Evolutionary conservation across 192 early-diverging fungal genomes (phyloP).

Genomic region (Coemansia reversa): DNA sequence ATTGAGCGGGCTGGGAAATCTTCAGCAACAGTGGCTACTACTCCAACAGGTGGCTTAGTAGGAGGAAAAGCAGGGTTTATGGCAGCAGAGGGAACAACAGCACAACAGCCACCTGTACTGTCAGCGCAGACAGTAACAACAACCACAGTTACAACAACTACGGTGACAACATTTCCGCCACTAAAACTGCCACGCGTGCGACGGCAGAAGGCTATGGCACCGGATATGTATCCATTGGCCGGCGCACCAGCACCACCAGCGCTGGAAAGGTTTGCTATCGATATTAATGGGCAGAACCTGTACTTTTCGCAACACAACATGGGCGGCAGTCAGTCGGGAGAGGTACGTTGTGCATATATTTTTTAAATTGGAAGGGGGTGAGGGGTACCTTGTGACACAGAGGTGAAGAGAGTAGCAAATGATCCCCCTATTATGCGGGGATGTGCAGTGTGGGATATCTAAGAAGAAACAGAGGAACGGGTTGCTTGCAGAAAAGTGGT

Average conservation of each 20-base stretch:
- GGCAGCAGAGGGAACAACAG: neutral
- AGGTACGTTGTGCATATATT: conserved; percentile 3
- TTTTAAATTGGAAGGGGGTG: neutral
- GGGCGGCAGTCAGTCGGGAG: conserved; percentile 13
- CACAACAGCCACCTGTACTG: conserved; percentile 47
- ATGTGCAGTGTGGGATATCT: too few species aligned
- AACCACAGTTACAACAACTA: conserved; percentile 76
- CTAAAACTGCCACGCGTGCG: conserved; percentile 62
- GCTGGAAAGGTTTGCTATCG: conserved; percentile 77
- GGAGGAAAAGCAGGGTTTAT: conserved; percentile 2
- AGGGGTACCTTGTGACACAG: neutral
- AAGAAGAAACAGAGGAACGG: too few species aligned
- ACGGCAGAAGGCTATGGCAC: conserved; percentile 57
- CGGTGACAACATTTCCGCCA: conserved; percentile 79
- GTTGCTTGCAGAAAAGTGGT: too few species aligned
- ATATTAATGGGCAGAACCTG: conserved; percentile 71
- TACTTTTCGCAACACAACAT: conserved; percentile 61
- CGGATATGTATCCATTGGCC: conserved; percentile 70
- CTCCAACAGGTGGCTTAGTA: neutral
- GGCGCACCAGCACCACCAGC: conserved; percentile 72
- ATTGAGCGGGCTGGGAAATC: conserved; percentile 1
- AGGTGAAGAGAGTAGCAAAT: too few species aligned
- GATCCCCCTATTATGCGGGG: too few species aligned
- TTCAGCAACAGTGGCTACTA: conserved; percentile 1
- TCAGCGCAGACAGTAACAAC: conserved; percentile 64